Conservation (phyloP, 1,284 basidiomycete genomes). For the Stygiomarasmius scandens region DNA sequence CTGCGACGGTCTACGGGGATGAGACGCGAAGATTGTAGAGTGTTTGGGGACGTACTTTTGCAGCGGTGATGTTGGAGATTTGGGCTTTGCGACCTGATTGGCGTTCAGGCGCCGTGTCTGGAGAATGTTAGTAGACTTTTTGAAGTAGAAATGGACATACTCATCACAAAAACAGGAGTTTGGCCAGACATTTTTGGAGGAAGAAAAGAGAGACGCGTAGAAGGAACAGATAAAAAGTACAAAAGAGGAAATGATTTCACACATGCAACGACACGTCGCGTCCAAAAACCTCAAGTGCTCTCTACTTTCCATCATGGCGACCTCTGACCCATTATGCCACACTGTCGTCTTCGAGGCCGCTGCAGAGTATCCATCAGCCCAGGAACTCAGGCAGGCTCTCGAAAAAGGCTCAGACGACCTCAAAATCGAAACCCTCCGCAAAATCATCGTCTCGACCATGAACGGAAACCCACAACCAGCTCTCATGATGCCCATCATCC, state of each 20-base stretch:
- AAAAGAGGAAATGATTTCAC: background rate
- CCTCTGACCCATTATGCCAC: slow-evolving; percentile 72
- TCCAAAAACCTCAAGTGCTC: background rate
- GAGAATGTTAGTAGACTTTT: slow-evolving; percentile 2
- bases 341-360: slow-evolving; percentile 84
- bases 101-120: slow-evolving; percentile 92
- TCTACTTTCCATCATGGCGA: slow-evolving; percentile 14
- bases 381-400: slow-evolving; percentile 85
- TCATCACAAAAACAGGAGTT: slow-evolving; percentile 78
- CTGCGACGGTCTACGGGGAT: slow-evolving; percentile 82
- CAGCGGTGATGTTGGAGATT: slow-evolving; percentile 96
- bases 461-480: slow-evolving; percentile 93
- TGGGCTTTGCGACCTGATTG: slow-evolving; percentile 95
- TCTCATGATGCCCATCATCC: slow-evolving; percentile 97
- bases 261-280: background rate
- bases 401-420: slow-evolving; percentile 98
- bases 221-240: slow-evolving; percentile 12
- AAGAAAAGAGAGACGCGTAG: slow-evolving; percentile 5
- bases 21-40: background rate
- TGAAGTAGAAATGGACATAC: slow-evolving; percentile 36
- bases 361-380: slow-evolving; percentile 75
- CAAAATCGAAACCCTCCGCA: slow-evolving; percentile 95
- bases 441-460: slow-evolving; percentile 94
- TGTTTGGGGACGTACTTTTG: slow-evolving; percentile 67
- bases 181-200: slow-evolving; percentile 48